Evolutionary conservation across 208 protist species (phyloP), one percentile per base, ranked within the genome.

Genomic region (Blechomonas ayalai): DNA sequence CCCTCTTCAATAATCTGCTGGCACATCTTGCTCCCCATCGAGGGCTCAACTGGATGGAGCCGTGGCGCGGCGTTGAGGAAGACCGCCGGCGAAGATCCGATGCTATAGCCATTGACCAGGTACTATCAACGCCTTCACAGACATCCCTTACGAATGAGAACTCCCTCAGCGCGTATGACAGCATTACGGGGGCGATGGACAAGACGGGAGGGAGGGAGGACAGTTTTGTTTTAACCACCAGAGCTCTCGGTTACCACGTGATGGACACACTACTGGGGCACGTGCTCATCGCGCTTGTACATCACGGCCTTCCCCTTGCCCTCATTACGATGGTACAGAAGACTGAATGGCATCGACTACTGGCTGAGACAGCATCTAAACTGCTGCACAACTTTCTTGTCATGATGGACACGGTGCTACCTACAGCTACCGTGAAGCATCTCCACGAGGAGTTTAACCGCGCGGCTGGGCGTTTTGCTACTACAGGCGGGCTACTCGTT

Each of bases 361-460:
- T 79, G n/a, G 61, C 74, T 18, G 38, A 68, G 4, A 57, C 69
- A n/a, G 77, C 79, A 9, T 73, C 63, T 32, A 68, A 57, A 13
- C 69, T 94, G 26, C 59, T 94, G 38, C 86, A 94, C 50, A 73
- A 90, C 50, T 23, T 94, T 4, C 73, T 89, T 20, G 72, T 88
- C 39, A 68, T 94, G 13, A 90, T 90, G 81, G 86, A 94, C 55
- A 94, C 78, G 0, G 64, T 90, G 29, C 70, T 94, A 45, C 79
- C 86, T 20, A 64, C 70, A 52, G 58, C 52, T 33, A 82, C 76
- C n/a, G 82, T 87, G 8, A 61, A 67, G 45, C 44, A 67, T 22
- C 49, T 94, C 38, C 82, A 94, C 66, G 80, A 77, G 50, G 59
- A 71, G 12, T 73, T 91, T 33, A 94, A 87, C 62, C 47, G 53